Conservation (phyloP, 495 filamentous ascomycete species). For the Tuber umbilicatum region DNA sequence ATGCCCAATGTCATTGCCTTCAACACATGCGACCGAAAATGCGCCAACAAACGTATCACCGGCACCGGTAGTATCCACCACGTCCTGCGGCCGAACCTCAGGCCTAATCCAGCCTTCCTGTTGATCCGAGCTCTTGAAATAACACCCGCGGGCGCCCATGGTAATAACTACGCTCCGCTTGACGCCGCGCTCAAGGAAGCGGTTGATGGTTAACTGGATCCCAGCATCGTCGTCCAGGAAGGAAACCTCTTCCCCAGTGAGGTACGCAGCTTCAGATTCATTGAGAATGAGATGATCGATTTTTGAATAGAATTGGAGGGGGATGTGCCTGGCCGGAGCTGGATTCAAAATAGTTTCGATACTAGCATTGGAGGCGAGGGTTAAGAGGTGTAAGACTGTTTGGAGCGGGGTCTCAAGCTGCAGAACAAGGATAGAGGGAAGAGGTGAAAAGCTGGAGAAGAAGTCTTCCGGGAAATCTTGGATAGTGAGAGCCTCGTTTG, state of each 20-base stretch:
- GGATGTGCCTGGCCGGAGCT: slow-evolving; percentile 68
- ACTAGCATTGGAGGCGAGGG: slow-evolving; percentile 47
- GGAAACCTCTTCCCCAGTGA: slow-evolving; percentile 51
- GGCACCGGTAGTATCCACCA: slow-evolving; percentile 89
- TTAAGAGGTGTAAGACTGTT: slow-evolving; percentile 62
- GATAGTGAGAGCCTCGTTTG: slow-evolving; percentile 55
- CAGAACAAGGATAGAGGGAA: slow-evolving; percentile 66
- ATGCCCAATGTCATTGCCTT: slow-evolving; percentile 47
- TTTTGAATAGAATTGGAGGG: slow-evolving; percentile 57
- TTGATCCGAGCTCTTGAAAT: slow-evolving; percentile 48
- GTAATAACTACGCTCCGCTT: slow-evolving; percentile 68
- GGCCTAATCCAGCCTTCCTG: slow-evolving; percentile 46
- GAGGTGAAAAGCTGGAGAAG: slow-evolving; percentile 34
- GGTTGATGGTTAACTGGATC: slow-evolving; percentile 46
- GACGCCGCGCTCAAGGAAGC: slow-evolving; percentile 63
- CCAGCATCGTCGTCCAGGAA: slow-evolving; percentile 48
- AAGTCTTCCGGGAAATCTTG: slow-evolving; percentile 44
- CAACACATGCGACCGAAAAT: slow-evolving; percentile 65
- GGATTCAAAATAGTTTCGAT: slow-evolving; percentile 62
- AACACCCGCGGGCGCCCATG: slow-evolving; percentile 68
- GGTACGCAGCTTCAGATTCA: slow-evolving; percentile 76
- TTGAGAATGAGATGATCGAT: slow-evolving; percentile 82
- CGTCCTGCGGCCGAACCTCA: slow-evolving; percentile 55
- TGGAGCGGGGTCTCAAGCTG: slow-evolving; percentile 79
- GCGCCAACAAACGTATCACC: slow-evolving; percentile 91